A percentile compares a stretch with the other conserved stretches of the same genome.
Conservation (phyloP, 2,329 filamentous ascomycete species). For the Chrysoporthe puriensis region DNA sequence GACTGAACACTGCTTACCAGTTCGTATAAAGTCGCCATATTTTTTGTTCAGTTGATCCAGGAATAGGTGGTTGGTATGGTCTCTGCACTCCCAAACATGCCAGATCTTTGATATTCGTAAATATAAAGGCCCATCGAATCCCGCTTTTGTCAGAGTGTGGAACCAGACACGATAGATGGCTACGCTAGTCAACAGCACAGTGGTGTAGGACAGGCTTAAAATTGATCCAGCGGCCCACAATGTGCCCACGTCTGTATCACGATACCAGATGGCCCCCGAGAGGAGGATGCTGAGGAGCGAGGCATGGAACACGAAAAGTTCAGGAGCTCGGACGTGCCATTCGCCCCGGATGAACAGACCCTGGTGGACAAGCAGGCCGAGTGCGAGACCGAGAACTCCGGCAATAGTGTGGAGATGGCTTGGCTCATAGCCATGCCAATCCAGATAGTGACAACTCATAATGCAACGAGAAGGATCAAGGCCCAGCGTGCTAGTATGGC, state of each 20-base stretch:
- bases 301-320: neutral
- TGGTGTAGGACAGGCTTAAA: neutral
- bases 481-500: neutral
- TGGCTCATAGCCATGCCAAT: neutral
- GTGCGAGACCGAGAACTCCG: neutral
- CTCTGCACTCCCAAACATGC: slow-evolving; percentile 36
- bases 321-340: neutral
- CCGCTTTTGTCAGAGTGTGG: neutral
- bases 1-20: slow-evolving; percentile 25
- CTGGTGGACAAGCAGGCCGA: neutral
- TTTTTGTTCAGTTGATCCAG: slow-evolving; percentile 31
- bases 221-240: neutral
- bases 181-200: neutral
- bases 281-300: neutral
- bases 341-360: neutral
- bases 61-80: slow-evolving; percentile 33
- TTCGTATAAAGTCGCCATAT: slow-evolving; percentile 36
- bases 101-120: slow-evolving; percentile 38
- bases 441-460: neutral
- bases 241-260: neutral
- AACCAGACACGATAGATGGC: neutral
- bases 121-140: neutral
- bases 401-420: neutral
- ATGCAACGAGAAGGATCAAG: neutral
- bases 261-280: neutral